Evolutionary conservation across 306 rosid species (phyloP), one percentile per base, ranked within the genome.

Genomic region (Castanea crenata): DNA sequence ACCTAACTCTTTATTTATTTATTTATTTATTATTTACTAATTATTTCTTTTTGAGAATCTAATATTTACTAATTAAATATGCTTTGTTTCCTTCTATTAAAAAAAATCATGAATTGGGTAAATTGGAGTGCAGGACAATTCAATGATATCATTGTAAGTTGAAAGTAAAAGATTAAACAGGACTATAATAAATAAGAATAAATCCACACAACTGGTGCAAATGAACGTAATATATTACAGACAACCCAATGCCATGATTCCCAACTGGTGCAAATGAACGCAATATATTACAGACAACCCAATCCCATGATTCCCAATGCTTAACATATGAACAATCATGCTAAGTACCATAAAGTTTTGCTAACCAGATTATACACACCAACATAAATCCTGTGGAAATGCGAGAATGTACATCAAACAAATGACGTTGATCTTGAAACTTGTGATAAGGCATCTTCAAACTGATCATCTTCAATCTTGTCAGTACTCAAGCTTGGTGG

Each of bases 401-500:
- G 18, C 52, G n/a, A 2, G n/a, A 34, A n/a, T 67, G 52, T 35
- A 41, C 82, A 76, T 71, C 85, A 93, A 51, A 84, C 96, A 72
- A 63, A 35, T 16, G 95, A 86, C 15, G 81, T 78, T 49, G 88
- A 2, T 82, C 94, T 87, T 0, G 97, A 90, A 71, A 81, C 92
- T 15, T 88, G 90, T 35, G 97, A 89, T 78, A 74, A n/a, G 15
- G 97, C 97, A 77, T 96, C 98, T 78, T 91, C 96, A 29, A 77
- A 86, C 18, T 77, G 88, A 29, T 96, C 94, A 34, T 88, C 93
- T 0, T 91, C 97, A 4, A 70, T 38, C 87, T 89, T 93, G 56
- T 91, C 96, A 31, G 88, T 80, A 78, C 84, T 86, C 93, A 96
- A 86, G 86, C 99, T 89, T 44, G 76, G 88, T 5, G 94, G 97